Percentiles rank a stretch among this genome's conserved stretches.
These are phyloP conservation scores for Pseudocercospora ulei DNA, from an alignment of 2,329 filamentous ascomycete species.

Conservation along the genomic window DNA sequence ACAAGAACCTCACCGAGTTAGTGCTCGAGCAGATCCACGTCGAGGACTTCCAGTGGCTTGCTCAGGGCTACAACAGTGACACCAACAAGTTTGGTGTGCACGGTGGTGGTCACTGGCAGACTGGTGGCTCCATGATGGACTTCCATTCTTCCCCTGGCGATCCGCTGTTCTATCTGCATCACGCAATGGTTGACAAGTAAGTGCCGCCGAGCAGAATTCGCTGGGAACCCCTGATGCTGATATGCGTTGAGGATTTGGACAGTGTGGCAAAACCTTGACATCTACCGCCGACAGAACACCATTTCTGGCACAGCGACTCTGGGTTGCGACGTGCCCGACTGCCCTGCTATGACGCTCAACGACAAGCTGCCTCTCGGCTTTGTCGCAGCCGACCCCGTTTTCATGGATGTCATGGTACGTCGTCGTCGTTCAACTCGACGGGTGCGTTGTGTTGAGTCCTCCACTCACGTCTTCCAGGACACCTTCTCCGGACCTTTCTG, in stretches of 20 bases:
- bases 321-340: slow-evolving; percentile 37
- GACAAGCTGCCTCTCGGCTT: slow-evolving; percentile 35
- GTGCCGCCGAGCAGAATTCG: neutral
- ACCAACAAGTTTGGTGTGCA: slow-evolving; percentile 35
- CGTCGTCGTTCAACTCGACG: too few species aligned
- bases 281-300: slow-evolving; percentile 33
- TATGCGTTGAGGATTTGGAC: slow-evolving; percentile 42
- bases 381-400: slow-evolving; percentile 23
- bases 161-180: slow-evolving; percentile 45
- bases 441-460: too few species aligned
- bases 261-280: slow-evolving; percentile 45
- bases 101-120: slow-evolving; percentile 42
- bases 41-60: slow-evolving; percentile 27
- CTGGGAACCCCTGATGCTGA: slow-evolving; percentile 15
- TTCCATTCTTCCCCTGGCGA: slow-evolving; percentile 41
- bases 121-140: slow-evolving; percentile 42
- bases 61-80: slow-evolving; percentile 29
- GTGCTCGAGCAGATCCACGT: slow-evolving; percentile 21
- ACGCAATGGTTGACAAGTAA: slow-evolving; percentile 37
- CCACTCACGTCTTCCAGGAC: too few species aligned
- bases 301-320: slow-evolving; percentile 42
- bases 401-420: slow-evolving; percentile 31
- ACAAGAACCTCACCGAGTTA: slow-evolving; percentile 19
- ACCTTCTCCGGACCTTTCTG: slow-evolving; percentile 31
- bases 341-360: slow-evolving; percentile 41